Percentiles rank a stretch among this genome's conserved stretches.
phyloP scores from a whole-genome alignment of 495 filamentous ascomycete genomes.

The Schizothecium vesticola region DNA sequence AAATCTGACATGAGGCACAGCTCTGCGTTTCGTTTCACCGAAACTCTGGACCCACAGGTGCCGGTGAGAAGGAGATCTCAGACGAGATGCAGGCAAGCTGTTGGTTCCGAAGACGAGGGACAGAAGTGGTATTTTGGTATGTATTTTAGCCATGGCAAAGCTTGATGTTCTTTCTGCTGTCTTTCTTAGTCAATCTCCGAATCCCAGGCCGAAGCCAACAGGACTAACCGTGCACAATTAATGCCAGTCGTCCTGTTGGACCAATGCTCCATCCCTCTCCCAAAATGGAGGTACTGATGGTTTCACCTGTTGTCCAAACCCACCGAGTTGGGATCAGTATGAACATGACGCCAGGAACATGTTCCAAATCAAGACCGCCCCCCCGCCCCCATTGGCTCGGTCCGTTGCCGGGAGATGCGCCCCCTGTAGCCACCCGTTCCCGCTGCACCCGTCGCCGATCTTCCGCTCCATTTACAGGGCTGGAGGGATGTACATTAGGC shows the following conservation, averaged over 20 bases:
- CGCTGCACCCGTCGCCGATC: neutral
- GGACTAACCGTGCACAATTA: no score
- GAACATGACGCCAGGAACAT: neutral
- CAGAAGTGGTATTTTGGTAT: neutral
- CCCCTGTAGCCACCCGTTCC: neutral
- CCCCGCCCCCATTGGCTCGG: neutral
- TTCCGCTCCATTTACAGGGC: neutral
- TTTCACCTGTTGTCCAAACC: neutral
- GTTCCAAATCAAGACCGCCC: neutral
- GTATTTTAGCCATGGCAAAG: neutral
- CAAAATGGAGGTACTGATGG: neutral
- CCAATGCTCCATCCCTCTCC: neutral
- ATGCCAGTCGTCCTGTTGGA: no score
- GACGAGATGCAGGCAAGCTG: neutral
- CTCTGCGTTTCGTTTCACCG: neutral
- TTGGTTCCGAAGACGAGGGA: neutral
- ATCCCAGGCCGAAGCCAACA: no score
- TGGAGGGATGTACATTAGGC: neutral
- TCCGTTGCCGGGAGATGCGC: neutral
- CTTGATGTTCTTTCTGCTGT: neutral
- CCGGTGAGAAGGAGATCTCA: neutral
- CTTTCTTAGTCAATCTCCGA: neutral
- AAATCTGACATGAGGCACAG: neutral
- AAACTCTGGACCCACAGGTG: neutral
- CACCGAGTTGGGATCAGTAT: neutral